Evolutionary conservation across 495 filamentous ascomycete genomes (phyloP).

Genomic region (Hyphodiscus hymeniophilus): DNA sequence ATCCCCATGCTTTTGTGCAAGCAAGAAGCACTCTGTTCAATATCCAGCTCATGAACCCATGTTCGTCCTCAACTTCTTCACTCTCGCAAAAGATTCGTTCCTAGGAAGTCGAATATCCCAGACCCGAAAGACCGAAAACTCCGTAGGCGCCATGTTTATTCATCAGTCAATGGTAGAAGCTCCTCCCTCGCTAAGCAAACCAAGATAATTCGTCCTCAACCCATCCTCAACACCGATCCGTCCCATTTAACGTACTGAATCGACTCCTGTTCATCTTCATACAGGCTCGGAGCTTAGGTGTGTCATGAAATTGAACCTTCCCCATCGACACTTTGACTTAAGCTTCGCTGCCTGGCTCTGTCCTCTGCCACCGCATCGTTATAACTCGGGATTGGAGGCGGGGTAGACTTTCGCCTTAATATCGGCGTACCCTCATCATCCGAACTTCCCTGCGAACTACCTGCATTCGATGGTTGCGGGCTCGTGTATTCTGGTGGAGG

Average conservation of each 20-base stretch:
- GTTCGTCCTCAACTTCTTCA: not conserved
- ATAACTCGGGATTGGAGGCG: conserved; percentile 57
- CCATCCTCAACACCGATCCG: not conserved
- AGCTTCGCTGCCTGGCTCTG: conserved; percentile 15
- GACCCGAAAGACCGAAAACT: not conserved
- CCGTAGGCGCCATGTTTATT: not conserved
- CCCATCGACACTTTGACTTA: conserved; percentile 10
- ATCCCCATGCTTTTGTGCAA: no score
- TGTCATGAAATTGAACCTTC: conserved; percentile 7
- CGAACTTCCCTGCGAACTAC: conserved; percentile 45
- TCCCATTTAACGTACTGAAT: not conserved
- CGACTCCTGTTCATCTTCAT: not conserved
- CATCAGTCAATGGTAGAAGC: not conserved
- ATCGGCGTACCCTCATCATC: conserved; percentile 24
- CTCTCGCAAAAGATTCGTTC: not conserved
- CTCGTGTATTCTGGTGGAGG: conserved; percentile 70
- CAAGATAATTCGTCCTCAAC: not conserved
- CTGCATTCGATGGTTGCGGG: conserved; percentile 45
- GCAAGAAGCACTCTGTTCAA: no score
- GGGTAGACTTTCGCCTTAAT: conserved; percentile 28
- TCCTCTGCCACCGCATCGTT: conserved; percentile 49
- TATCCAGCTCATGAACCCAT: not conserved
- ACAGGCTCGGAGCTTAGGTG: not conserved
- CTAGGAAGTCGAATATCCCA: not conserved
- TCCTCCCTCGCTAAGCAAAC: conserved; percentile 5